Base-by-base conservation (phyloP, 2,329 filamentous ascomycete genomes). In the Byssothecium circinans region DNA sequence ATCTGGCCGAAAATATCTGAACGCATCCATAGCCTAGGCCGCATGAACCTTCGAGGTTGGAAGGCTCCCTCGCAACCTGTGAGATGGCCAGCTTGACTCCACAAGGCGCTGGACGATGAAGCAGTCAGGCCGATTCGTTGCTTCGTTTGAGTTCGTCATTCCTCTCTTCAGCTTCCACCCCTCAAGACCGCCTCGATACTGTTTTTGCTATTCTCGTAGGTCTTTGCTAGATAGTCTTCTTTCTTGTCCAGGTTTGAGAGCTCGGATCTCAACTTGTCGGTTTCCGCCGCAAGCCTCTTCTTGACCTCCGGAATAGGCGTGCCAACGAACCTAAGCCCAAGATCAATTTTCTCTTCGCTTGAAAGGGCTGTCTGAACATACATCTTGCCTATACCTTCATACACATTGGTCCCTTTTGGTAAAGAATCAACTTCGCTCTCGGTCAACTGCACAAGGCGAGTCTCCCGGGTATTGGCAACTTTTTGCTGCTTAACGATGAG, bases 301-400 rank as follows among this genome's bases (percentile, higher is more conserved):
- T 89, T 85, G 57, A 97, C 82, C 17, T 84, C 81, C 17, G 81
- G 74, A 38, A 86, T 86, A 11, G 89, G 87, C 45, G 89, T 84
- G 43, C 85, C 83, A 38, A 96, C 86, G 70, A 99, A 99, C 92
- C 92, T 97, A 60, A 4, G n/a, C 2, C 23, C 14, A 37, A 18
- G 47, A n/a, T 41, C 30, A 36, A 29, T 45, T 14, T 43, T 30
- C 6, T 27, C 2, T 11, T 34, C 25, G n/a, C 23, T 37, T n/a
- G 36, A 11, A 34, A 14, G 45, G 23, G 36, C 56, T 49, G 30
- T 19, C 14, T 17, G 32, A 34, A 47, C 48, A n/a, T 59, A 96
- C 94, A 99, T 97, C 76, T 97, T 99, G 42, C 94, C 94, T 10
- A 97, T 87, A 5, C 92, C 92, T 74, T 97, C 92, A 64, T 97